Evolutionary conservation across 2,329 filamentous ascomycete species (phyloP).

Genomic region (Ophiocordyceps robertsii): DNA sequence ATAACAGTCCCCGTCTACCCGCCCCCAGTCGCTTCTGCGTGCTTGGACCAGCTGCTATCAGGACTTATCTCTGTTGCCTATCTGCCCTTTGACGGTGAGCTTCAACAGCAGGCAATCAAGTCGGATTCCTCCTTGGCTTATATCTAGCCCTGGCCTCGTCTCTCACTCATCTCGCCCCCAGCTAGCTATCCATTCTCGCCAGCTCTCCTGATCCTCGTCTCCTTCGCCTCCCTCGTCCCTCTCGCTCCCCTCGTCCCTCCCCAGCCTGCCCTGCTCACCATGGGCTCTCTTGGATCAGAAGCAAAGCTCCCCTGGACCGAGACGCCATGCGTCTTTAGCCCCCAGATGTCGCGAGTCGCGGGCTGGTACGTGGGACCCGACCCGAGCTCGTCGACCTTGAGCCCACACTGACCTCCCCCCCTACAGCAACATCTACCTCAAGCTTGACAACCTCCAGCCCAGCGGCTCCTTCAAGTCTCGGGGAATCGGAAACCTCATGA

Average conservation of each 20-base stretch:
- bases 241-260: neutral
- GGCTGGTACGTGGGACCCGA: constrained; percentile 47
- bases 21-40: neutral
- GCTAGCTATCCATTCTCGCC: neutral
- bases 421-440: constrained; percentile 62
- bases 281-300: constrained; percentile 26
- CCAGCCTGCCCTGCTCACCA: constrained; percentile 8
- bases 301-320: constrained; percentile 48
- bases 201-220: neutral
- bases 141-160: too few species aligned
- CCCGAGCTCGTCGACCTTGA: neutral
- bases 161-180: neutral
- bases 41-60: too few species aligned
- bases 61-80: too few species aligned
- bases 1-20: neutral
- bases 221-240: neutral
- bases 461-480: constrained; percentile 78
- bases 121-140: too few species aligned
- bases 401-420: neutral
- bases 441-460: constrained; percentile 75
- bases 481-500: constrained; percentile 60
- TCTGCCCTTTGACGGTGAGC: too few species aligned
- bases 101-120: too few species aligned
- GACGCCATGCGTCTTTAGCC: constrained; percentile 58
- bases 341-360: constrained; percentile 51